Conservation (phyloP, 192 early-diverging fungal genomes). For the Coemansia sp. region DNA sequence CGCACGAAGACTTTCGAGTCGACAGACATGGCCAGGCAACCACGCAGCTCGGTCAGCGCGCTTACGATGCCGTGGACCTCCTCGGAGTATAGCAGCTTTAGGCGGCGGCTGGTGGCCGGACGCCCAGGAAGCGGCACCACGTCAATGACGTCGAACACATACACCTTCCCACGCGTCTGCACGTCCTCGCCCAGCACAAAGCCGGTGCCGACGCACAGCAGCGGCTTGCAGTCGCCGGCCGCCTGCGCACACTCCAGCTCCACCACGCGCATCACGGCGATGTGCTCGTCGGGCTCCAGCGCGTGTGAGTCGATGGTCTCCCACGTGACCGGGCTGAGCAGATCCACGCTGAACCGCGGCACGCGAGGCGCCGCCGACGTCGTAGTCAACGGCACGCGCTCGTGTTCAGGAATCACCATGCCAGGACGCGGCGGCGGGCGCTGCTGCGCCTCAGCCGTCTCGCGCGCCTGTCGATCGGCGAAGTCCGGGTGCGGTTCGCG, state of each 20-base stretch:
- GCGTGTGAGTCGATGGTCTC: constrained; percentile 81
- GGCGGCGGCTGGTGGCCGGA: constrained; percentile 90
- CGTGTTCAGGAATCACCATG: constrained; percentile 33
- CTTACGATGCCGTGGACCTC: constrained; percentile 88
- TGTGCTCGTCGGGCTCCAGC: constrained; percentile 83
- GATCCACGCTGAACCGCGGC: constrained; percentile 69
- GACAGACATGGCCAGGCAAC: constrained; percentile 81
- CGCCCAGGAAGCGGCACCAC: constrained; percentile 94
- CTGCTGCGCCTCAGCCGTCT: constrained; percentile 13
- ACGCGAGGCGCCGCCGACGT: constrained; percentile 62
- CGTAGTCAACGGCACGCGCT: constrained; percentile 35
- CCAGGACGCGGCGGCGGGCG: constrained; percentile 3
- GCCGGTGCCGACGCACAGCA: constrained; percentile 86
- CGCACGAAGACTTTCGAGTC: constrained; percentile 89
- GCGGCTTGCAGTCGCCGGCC: constrained; percentile 76
- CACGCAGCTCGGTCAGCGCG: constrained; percentile 79
- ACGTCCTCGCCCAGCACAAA: constrained; percentile 90
- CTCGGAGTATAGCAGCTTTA: constrained; percentile 78
- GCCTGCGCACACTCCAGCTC: constrained; percentile 84
- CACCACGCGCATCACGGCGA: constrained; percentile 72
- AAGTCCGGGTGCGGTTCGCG: constrained; percentile 68
- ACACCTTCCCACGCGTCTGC: constrained; percentile 81
- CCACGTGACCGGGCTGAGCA: constrained; percentile 94
- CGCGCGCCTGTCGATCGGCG: constrained; percentile 30
- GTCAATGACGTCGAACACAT: constrained; percentile 93